phyloP scores from a whole-genome alignment of 192 early-diverging fungal genomes.

The Coemansia sp. region DNA sequence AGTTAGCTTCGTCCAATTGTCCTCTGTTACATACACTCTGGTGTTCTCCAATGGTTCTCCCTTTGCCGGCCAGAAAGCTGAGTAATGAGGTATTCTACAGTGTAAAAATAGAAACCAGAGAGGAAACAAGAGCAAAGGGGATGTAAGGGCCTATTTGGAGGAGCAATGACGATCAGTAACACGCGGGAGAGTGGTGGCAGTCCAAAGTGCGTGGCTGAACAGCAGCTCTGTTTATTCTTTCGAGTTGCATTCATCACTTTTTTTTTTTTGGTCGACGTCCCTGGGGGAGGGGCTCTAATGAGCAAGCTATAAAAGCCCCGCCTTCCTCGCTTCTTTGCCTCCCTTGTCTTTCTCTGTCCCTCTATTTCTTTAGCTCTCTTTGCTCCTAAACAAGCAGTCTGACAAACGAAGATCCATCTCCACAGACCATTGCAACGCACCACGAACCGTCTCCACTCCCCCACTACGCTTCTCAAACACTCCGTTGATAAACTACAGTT shows the following conservation, averaged over 20 bases:
- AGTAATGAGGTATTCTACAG: background rate
- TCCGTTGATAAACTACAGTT: background rate
- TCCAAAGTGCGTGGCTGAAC: slow-evolving; percentile 4
- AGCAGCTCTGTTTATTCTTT: background rate
- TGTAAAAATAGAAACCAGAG: background rate
- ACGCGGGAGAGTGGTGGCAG: slow-evolving; percentile 2
- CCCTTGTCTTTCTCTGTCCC: background rate
- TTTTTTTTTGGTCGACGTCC: background rate
- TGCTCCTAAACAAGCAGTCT: background rate
- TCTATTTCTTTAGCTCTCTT: background rate
- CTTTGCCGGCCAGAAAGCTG: background rate
- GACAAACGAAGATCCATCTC: background rate
- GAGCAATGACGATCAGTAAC: background rate
- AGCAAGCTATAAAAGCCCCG: slow-evolving; percentile 1
- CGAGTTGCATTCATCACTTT: background rate
- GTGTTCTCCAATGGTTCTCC: no score
- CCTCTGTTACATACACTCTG: background rate
- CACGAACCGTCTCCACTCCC: background rate
- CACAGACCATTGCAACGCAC: background rate
- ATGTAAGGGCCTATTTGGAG: background rate
- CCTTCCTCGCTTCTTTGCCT: background rate
- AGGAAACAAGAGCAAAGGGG: background rate
- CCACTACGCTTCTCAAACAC: background rate
- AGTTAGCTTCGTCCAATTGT: background rate
- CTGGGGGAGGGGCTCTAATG: slow-evolving; percentile 1